Evolutionary conservation across 2,329 filamentous ascomycete species (phyloP), one percentile per base, ranked within the genome.

Genomic region (Diaporthe destruens): DNA sequence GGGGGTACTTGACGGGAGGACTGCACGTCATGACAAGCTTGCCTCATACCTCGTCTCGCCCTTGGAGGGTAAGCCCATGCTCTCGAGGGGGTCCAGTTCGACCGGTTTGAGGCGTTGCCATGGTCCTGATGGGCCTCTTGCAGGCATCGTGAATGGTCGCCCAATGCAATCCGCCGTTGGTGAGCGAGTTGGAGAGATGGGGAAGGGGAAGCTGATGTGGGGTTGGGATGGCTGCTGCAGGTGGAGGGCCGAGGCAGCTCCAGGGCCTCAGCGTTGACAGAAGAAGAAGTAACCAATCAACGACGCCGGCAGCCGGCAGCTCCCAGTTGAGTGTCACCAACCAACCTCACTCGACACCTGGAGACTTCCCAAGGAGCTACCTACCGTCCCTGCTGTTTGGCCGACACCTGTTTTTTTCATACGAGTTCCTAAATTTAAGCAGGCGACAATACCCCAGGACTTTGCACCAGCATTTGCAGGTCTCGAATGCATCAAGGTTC

Each of bases 61-160:
- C 80, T 98, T 98, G 2, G 95, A 98, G 6, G 94, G 94, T 76
- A 98, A 87, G 1, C 96, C 95, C 76, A 97, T 93, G 74, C 87
- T 88, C 77, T 97, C 93, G 36, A 98, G 85, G 18, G 93, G 90
- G 81, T 98, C 95, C 72, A 90, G 85, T 56, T 92, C 89, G 74
- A 92, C 88, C 16, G 93, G 92, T 81, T 93, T 95, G 75, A 97
- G 85, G 75, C 93, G 87, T 73, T 88, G 89, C 90, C 92, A 94
- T 76, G 89, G 86, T 66, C 87, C 87, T 61, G 90, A 89, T 51
- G 82, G 78, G 73, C 84, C 82, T 76, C 80, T 74, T 32, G 68
- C 54, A 54, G 74, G 72, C 74, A 75, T 75, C 18, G 44, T 63
- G 71, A 25, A n/a, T 44, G 47, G 23, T 61, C 55, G 25, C 49